Percentiles rank a stretch among this genome's conserved stretches.
These are phyloP conservation scores for Parachaetomium inaequale DNA, from an alignment of 495 filamentous ascomycete genomes.

Conservation along the genomic window DNA sequence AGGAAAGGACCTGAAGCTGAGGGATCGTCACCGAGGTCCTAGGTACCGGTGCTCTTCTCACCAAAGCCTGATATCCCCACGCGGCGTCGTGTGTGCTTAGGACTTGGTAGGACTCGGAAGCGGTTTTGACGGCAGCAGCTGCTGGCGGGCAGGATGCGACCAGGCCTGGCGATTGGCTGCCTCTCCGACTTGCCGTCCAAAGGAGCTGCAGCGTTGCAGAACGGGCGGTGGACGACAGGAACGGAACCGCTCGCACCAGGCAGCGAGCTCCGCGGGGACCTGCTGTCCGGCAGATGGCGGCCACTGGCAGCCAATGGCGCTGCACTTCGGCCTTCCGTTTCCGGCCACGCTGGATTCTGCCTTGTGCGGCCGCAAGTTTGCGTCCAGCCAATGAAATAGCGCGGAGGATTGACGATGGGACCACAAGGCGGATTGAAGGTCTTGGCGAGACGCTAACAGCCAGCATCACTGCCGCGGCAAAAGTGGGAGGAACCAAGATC, in stretches of 20 bases:
- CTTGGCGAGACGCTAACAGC: background rate
- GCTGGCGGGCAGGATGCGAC: slow-evolving; percentile 17
- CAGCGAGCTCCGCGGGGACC: background rate
- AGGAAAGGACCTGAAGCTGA: background rate
- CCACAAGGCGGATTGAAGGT: background rate
- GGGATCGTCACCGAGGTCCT: slow-evolving; percentile 22
- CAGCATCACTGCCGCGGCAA: background rate
- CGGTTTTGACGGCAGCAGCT: slow-evolving; percentile 14
- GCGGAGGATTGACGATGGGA: background rate
- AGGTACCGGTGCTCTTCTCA: slow-evolving; percentile 23
- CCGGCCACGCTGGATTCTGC: slow-evolving; percentile 9
- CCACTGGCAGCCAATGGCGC: slow-evolving; percentile 2
- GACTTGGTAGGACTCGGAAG: slow-evolving; percentile 28
- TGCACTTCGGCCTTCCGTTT: slow-evolving; percentile 3
- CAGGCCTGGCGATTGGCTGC: slow-evolving; percentile 27
- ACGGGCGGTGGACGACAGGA: background rate
- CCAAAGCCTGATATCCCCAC: slow-evolving; percentile 5
- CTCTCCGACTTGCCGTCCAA: slow-evolving; percentile 21
- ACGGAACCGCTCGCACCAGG: background rate
- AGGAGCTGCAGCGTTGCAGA: background rate
- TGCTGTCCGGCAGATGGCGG: slow-evolving; percentile 8
- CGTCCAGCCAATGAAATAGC: background rate
- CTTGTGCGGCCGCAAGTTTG: background rate
- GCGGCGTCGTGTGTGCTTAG: slow-evolving; percentile 14
- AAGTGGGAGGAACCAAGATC: background rate